Base-by-base conservation (phyloP, 495 filamentous ascomycete genomes). In the Xeromyces bisporus region DNA sequence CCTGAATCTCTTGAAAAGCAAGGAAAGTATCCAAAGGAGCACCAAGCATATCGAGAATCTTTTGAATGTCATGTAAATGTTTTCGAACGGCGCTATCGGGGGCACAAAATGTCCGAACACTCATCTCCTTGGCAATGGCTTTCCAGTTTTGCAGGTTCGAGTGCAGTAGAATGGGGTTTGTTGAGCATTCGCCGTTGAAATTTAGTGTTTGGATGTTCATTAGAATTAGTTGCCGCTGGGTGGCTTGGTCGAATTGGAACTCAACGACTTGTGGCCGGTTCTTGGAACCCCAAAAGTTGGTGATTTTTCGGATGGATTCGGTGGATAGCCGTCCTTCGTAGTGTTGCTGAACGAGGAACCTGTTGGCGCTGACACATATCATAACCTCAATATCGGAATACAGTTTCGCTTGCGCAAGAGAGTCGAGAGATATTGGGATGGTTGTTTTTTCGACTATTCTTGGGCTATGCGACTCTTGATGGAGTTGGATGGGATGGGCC, bases 241-340 rank as follows among this genome's bases (percentile, higher is more conserved):
- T 71, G 6, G 45, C 47, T 35, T 71, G 66, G 39, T 72, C 67
- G 35, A 66, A 73, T 36, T 60, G 57, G 43, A 73, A 73, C 32
- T 73, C 62, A 6, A 56, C 46, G 2, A 73, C 69, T 16, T 52
- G 52, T 5, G 65, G 62, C 2, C 66, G 53, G 31, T 68, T 67
- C 41, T 68, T 69, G 2, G 51, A 41, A 9, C 36, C 48, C 67
- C 66, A 72, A 35, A 32, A 44, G 13, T 55, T 50, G 23, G 44
- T 51, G 26, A 62, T 39, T 27, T 59, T 66, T 21, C 49, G 51
- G 38, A 71, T 51, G 7, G 67, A 64, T 13, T 64, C 59, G 3
- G 45, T 35, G 3, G 56, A 53, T 20, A 71, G 46, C 15, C 57
- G 60, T 8, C 62, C 60, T 28, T 60, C 44, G 26, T 51, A 46